Percentiles rank a stretch among this genome's conserved stretches.
phyloP scores from a whole-genome alignment of 768 basidiomycete genomes.

The Leucosporidium creatinivorum region DNA sequence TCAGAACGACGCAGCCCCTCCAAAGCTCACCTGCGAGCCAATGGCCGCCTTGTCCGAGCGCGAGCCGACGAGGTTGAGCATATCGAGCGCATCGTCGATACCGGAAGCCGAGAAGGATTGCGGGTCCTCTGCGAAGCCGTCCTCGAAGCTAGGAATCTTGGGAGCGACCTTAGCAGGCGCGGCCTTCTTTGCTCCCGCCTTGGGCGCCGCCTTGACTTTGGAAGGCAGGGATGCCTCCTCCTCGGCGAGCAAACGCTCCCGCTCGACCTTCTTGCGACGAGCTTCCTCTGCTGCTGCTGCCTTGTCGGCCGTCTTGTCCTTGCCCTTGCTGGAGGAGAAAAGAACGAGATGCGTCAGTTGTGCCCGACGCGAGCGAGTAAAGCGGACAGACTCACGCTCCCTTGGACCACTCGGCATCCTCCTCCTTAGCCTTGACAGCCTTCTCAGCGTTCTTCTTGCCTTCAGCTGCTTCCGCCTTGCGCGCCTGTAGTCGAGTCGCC shows the following conservation, averaged over 20 bases:
- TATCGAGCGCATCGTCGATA: conserved; percentile 42
- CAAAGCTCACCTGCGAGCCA: conserved; percentile 37
- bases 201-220: conserved; percentile 33
- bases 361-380: neutral
- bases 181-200: conserved; percentile 39
- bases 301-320: conserved; percentile 21
- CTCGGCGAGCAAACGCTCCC: conserved; percentile 33
- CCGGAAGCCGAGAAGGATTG: conserved; percentile 24
- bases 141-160: conserved; percentile 32
- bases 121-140: conserved; percentile 10
- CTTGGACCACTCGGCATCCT: conserved; percentile 34
- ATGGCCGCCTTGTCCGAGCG: conserved; percentile 43
- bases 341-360: neutral
- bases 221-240: conserved; percentile 34
- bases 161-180: conserved; percentile 31
- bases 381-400: conserved; percentile 26
- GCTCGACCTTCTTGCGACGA: conserved; percentile 5
- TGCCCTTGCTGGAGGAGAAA: conserved; percentile 3
- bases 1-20: too few species aligned
- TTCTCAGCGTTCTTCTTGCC: conserved; percentile 6
- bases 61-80: conserved; percentile 43
- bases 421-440: conserved; percentile 7
- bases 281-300: conserved; percentile 19
- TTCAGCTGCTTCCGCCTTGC: conserved; percentile 4
- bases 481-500: neutral